Evolutionary conservation across 495 filamentous ascomycete genomes (phyloP), one percentile per base, ranked within the genome.

Genomic region (Tuber indicum): DNA sequence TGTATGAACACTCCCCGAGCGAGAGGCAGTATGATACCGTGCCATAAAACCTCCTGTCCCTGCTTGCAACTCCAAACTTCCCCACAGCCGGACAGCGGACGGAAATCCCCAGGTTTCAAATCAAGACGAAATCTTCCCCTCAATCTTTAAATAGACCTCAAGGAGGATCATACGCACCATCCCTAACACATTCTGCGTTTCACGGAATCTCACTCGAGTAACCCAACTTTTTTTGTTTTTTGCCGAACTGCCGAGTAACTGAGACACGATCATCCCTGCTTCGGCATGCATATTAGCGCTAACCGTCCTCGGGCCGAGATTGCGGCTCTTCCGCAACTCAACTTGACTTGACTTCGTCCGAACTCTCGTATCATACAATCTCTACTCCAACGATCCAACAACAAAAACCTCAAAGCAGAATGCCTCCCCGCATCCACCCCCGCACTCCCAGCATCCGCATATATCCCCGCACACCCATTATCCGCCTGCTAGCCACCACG

Each of bases 401-500:
- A 3, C 39, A 41, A 41, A 41, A 26, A 36, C 26, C 26, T 7
- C 26, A 14, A 36, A 66, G 10, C 58, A 19, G 58, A 36, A 66
- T 66, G 58, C 58, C 58, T 17, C 58, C 58, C 58, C 58, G 58
- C 26, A 26, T 66, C 47, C 71, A 42, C 72, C 23, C 74, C 71
- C 19, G 6, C 66, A 36, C 71, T 76, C 16, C 32, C 32, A 66
- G 58, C 4, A 7, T 14, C 7, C 26, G 32, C 0, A 8, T 66
- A 36, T 6, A 66, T 12, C 26, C 14, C 14, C 14, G 16, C 26
- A 62, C n/a, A 14, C 75, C 58, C 1, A 42, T 70, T 3, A 70
- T 52, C 52, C 78, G 78, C 16, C 26, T 12, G 32, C 58, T 26
- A 44, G 32, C 36, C 71, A 76, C n/a, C 74, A 76, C 47, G 32